These are phyloP conservation scores for Maudiozyma barnettii DNA, from an alignment of 805 yeast genomes.

Conservation along the genomic window DNA sequence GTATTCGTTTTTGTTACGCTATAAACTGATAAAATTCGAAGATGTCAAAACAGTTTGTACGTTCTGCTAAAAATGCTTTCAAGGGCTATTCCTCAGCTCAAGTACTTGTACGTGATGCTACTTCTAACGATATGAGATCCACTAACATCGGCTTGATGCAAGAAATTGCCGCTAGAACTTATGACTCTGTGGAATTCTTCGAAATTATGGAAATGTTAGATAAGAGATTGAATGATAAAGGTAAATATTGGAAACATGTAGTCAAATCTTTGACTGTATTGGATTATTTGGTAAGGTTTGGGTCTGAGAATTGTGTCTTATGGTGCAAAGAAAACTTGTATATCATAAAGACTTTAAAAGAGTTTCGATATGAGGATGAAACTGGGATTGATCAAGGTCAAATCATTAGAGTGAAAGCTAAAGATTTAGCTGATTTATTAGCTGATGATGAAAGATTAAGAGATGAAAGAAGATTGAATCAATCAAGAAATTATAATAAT, in stretches of 20 bases:
- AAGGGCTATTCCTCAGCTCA: slow-evolving; percentile 84
- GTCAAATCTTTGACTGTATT: slow-evolving; percentile 85
- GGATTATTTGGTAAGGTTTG: slow-evolving; percentile 76
- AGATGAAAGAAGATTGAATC: slow-evolving; percentile 47
- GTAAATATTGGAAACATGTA: slow-evolving; percentile 94
- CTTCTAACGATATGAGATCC: slow-evolving; percentile 78
- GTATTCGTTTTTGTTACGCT: no score
- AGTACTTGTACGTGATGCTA: slow-evolving; percentile 82
- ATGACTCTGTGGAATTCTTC: slow-evolving; percentile 61
- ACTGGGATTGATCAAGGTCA: slow-evolving; percentile 78
- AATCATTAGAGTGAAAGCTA: slow-evolving; percentile 79
- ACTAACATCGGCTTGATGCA: slow-evolving; percentile 79
- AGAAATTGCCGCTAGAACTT: slow-evolving; percentile 68
- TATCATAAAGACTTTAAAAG: slow-evolving; percentile 80
- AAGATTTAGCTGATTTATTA: slow-evolving; percentile 71
- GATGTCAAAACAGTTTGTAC: slow-evolving; percentile 74
- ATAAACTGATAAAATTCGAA: no score
- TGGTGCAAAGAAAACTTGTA: slow-evolving; percentile 90
- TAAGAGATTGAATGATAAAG: slow-evolving; percentile 86
- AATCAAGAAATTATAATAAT: slow-evolving; percentile 12
- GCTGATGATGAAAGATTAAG: slow-evolving; percentile 73
- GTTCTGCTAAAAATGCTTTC: slow-evolving; percentile 66
- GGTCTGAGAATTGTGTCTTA: slow-evolving; percentile 77
- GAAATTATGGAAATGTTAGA: slow-evolving; percentile 93
- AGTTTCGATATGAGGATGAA: slow-evolving; percentile 76